Percentiles rank a stretch among this genome's conserved stretches.
These are phyloP conservation scores for Aspergillus eucalypticola DNA, from an alignment of 2,329 filamentous ascomycete genomes.

Conservation along the genomic window DNA sequence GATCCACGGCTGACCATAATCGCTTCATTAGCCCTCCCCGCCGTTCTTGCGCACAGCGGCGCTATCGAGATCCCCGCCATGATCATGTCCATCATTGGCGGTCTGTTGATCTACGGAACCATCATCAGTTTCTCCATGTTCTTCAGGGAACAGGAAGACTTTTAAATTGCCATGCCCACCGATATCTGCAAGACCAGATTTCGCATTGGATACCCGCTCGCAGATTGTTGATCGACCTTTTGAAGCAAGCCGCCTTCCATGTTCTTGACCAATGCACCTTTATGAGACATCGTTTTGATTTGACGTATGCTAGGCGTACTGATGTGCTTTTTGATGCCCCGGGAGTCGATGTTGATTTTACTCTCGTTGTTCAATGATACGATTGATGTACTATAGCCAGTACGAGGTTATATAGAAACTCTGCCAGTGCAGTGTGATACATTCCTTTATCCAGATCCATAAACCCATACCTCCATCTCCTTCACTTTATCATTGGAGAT, in stretches of 20 bases:
- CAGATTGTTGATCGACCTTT: constrained; percentile 1
- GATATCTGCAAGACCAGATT: neutral
- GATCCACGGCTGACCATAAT: neutral
- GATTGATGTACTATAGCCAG: constrained; percentile 25
- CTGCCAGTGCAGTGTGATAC: constrained; percentile 6
- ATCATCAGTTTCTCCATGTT: constrained; percentile 99
- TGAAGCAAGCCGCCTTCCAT: neutral
- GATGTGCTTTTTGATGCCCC: constrained; percentile 22
- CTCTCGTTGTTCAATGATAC: constrained; percentile 14
- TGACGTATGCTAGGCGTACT: constrained; percentile 24
- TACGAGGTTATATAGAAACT: constrained; percentile 21
- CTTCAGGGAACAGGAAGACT: constrained; percentile 97
- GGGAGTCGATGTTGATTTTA: constrained; percentile 10
- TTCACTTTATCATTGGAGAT: neutral
- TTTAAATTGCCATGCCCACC: constrained; percentile 53
- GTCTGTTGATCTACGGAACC: constrained; percentile 92
- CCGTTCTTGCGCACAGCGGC: constrained; percentile 81
- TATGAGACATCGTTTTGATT: constrained; percentile 24
- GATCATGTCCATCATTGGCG: constrained; percentile 91
- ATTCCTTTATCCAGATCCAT: neutral
- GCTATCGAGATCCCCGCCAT: constrained; percentile 83
- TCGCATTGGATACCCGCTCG: constrained; percentile 1
- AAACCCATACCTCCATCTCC: neutral
- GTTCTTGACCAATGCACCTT: constrained; percentile 8
- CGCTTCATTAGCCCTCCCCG: constrained; percentile 69